These are phyloP conservation scores for Entomortierella parvispora DNA, from an alignment of 192 early-diverging fungal species.

Conservation along the genomic window DNA sequence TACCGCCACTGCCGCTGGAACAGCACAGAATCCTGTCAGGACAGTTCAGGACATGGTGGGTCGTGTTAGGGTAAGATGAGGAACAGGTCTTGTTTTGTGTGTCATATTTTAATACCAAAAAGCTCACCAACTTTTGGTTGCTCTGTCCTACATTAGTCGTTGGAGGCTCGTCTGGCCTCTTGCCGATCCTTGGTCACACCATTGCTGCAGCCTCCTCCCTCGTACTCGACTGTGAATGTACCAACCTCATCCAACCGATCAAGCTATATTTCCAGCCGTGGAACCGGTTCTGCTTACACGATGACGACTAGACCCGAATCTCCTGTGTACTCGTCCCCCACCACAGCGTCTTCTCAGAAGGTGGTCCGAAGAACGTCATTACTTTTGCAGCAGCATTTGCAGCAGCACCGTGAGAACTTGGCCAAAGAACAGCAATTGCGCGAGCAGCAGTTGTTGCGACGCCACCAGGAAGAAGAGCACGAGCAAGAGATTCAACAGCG, in stretches of 20 bases:
- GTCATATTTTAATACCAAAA: not conserved
- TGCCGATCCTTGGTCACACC: conserved; percentile 82
- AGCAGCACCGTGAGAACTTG: conserved; percentile 36
- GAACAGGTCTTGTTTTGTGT: not conserved
- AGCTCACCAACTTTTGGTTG: conserved; percentile 4
- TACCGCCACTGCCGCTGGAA: not conserved
- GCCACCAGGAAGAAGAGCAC: not conserved
- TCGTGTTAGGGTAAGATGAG: conserved; percentile 68
- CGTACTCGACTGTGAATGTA: conserved; percentile 48
- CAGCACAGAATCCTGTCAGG: conserved; percentile 66
- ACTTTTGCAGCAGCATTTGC: conserved; percentile 41
- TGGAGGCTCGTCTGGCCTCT: conserved; percentile 78
- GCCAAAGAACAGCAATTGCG: conserved; percentile 17
- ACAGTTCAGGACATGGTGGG: conserved; percentile 83
- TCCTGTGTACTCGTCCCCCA: conserved; percentile 8
- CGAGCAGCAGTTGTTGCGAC: not conserved
- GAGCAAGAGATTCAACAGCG: no score
- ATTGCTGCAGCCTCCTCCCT: conserved; percentile 67
- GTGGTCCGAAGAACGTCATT: conserved; percentile 25
- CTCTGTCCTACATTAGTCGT: conserved; percentile 47
- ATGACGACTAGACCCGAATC: conserved; percentile 19
- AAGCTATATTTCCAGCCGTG: conserved; percentile 4
- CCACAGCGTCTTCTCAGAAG: conserved; percentile 11
- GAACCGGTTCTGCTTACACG: conserved; percentile 1
- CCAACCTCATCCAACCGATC: conserved; percentile 23